Evolutionary conservation across 1,284 basidiomycete genomes (phyloP), one percentile per base, ranked within the genome.

Genomic region (Athelia sp.): DNA sequence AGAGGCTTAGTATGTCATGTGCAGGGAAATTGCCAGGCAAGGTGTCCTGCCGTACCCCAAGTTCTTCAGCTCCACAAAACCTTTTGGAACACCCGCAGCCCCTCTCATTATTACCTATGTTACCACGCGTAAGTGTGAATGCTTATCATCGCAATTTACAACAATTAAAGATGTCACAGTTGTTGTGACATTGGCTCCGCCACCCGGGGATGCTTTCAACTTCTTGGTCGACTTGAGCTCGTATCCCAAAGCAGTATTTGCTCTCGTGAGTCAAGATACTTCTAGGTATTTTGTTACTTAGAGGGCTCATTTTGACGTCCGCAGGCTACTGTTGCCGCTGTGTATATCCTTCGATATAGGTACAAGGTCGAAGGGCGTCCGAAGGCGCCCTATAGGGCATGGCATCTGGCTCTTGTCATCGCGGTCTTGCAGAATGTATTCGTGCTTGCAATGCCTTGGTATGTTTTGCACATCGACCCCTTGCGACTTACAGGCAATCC

Each of bases 171-270:
- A 6, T n/a, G 57, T 79, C 11, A 75, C 77, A 0, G 60, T 74
- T n/a, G 69, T 81, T 53, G 71, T 82, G 44, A 75, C 83, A 54
- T 59, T 81, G 21, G 74, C 69, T 0, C 74, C 75, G 17, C 80
- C 79, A 1, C 68, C 75, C 19, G 75, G 74, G 43, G 76, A 78
- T 57, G 76, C 78, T 0, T 80, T 78, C 66, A 70, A 70, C 51
- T 76, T 81, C 55, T 71, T 64, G 13, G 44, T 61, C 38, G 59
- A 59, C 52, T 51, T 58, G 24, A 21, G 9, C n/a, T 17, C n/a
- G 15, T 40, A 40, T 40, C 36, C 36, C 15, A 40, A 40, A 17
- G n/a, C 19, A 40, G 36, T 40, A 40, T 21, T n/a, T 40, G 15
- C 36, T 8, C 36, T 45, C 29, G 13, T 18, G 26, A 29, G 26